Evolutionary conservation across 345 rosid genomes (phyloP).

Genomic region (Melaleuca quinquenervia): DNA sequence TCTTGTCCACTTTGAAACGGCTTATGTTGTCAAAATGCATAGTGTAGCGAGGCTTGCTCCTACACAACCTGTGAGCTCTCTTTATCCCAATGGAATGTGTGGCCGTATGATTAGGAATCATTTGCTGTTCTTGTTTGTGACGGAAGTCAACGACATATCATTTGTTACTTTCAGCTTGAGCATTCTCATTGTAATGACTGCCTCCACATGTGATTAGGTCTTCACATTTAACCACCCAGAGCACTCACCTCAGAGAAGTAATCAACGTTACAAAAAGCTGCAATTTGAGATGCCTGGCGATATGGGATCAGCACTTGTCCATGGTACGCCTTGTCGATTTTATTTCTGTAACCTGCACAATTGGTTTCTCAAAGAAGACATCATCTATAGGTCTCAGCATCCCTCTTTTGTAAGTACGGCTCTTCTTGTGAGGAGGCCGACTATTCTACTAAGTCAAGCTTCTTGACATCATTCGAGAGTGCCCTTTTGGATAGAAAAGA

Average conservation of each 20-base stretch:
- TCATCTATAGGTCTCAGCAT: background rate
- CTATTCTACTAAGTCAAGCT: background rate
- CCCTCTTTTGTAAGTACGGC: background rate
- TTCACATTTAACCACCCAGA: constrained; percentile 88
- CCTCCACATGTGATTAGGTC: constrained; percentile 32
- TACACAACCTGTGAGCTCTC: constrained; percentile 58
- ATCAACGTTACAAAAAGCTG: constrained; percentile 74
- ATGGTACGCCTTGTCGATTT: constrained; percentile 38
- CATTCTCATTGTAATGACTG: background rate
- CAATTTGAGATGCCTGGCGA: constrained; percentile 58
- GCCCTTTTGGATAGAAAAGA: background rate
- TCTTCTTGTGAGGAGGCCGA: background rate
- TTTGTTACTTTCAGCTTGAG: background rate
- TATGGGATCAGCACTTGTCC: constrained; percentile 79
- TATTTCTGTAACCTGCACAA: background rate
- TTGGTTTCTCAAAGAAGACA: background rate
- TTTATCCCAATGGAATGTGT: background rate
- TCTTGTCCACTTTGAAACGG: constrained; percentile 84
- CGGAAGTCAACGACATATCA: background rate
- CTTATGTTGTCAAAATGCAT: constrained; percentile 94
- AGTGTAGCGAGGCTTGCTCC: constrained; percentile 81
- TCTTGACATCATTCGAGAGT: background rate
- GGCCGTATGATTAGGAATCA: background rate
- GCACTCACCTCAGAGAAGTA: constrained; percentile 41
- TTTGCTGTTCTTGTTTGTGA: background rate